Base-by-base conservation (phyloP, 805 yeast species). In the Candida ponderosae region DNA sequence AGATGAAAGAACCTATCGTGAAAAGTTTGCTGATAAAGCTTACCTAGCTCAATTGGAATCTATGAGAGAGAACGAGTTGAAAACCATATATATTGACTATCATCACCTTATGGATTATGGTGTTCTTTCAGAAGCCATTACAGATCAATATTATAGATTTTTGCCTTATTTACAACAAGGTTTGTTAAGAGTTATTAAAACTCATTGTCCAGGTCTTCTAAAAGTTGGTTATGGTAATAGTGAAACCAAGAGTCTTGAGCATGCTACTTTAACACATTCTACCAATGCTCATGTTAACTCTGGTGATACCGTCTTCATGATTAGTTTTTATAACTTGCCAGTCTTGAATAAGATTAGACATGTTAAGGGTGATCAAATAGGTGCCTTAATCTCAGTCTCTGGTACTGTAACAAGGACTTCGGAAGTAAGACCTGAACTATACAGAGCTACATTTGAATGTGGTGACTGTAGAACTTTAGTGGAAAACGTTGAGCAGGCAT, bases 381-480 rank as follows among this genome's bases (percentile, higher is more conserved):
- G 97, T 14, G 70, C 83, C 9, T 69, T 90, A 42, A 70, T 87
- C 65, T 69, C 90, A 9, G 83, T 90, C 26, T 79, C 90, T 8
- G 98, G 97, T 39, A 93, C 98, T 0, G 96, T 93, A 5, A 90
- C 97, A 0, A 76, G 97, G 57, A 87, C 97, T 0, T 81, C 94
- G 18, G 97, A 93, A 62, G 97, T 93, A 11, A 76, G 97, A 40
- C 98, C 98, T 0, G 98, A 93, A 60, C 70, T 93, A 43, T 86
- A 70, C 65, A 76, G 72, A 41, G 98, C 87, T 13, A 73, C 89
- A 20, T 93, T 93, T 59, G 76, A 85, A 2, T 93, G 98, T 66
- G 95, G 86, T 50, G 65, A 76, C 55, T 93, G 98, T 60, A 74
- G 83, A 35, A 84, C 96, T 0, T 65, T 81, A 1, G 81, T 89